Base-by-base conservation (phyloP, 148 eudicot species). In the Heliamphora exappendiculata region DNA sequence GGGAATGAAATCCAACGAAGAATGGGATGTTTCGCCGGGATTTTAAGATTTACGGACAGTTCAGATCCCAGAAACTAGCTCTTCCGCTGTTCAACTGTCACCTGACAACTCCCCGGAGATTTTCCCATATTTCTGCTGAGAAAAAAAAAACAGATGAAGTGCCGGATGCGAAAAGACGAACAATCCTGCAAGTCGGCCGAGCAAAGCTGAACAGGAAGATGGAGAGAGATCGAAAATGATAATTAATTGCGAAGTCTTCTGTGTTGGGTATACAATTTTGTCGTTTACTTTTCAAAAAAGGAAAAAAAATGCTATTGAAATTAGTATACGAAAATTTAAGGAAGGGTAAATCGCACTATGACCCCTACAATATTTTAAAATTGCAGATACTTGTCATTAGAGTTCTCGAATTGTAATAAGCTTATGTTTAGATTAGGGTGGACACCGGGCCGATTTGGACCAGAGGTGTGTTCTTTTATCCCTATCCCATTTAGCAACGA, bases 11-110 rank as follows among this genome's bases (percentile, higher is more conserved):
- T 29, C 5, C 4, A 29, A 53, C 29, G n/a, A 24, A 36, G 75
- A 72, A 28, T 47, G 37, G 3, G 58, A 70, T 19, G 49, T 47
- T 70, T 70, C 58, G 19, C 39, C 37, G 0, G n/a, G 14, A 20
- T 34, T 54, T 7, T 36, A 34, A 36, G 63, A 29, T 57, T 53
- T 72, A 36, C 31, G 42, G 47, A 51, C 66, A 29, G 14, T 53
- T 13, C 31, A 69, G 44, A 13, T 2, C 26, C 33, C 75, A 26
- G 49, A 72, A 53, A 72, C 75, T 53, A 72, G 64, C 49, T 54
- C 42, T 45, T 55, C 22, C 9, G 16, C 75, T 53, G 16, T 5
- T 36, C 33, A 54, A 14, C 42, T 36, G 60, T 1, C 16, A 33
- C 37, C 34, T 19, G 62, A 22, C 42, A n/a, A 72, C 17, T 22